These are phyloP conservation scores for Geotrichum cucujoidarum DNA, from an alignment of 1,139 yeast species.

Conservation along the genomic window DNA sequence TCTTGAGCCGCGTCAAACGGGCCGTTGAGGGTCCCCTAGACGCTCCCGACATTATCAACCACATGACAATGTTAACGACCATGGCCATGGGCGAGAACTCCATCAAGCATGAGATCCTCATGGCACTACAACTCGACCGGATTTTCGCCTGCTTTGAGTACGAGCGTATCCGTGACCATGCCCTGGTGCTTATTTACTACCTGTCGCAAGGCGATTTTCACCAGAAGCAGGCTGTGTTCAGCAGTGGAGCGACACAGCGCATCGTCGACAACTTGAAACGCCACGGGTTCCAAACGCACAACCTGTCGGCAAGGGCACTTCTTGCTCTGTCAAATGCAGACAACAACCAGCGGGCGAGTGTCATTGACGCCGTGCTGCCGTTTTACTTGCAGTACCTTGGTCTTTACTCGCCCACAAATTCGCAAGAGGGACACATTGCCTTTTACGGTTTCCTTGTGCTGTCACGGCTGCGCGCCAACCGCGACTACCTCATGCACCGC, in stretches of 20 bases:
- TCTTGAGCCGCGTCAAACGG: background rate
- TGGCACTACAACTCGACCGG: background rate
- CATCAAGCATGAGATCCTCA: background rate
- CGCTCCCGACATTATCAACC: background rate
- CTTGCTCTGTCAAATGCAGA: background rate
- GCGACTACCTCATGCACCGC: background rate
- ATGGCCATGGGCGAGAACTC: conserved; percentile 1
- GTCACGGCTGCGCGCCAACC: background rate
- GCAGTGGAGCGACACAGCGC: background rate
- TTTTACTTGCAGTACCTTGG: background rate
- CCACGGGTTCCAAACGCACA: background rate
- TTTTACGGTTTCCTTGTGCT: background rate
- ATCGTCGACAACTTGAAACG: background rate
- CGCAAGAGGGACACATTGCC: background rate
- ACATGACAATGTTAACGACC: background rate
- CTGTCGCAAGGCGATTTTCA: background rate
- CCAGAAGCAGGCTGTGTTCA: background rate
- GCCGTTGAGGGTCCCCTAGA: background rate
- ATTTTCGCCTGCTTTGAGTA: background rate
- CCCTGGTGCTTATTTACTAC: background rate
- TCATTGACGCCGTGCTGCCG: background rate
- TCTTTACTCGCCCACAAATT: background rate
- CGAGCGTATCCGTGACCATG: background rate
- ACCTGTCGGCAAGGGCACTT: background rate
- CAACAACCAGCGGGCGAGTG: background rate